These are phyloP conservation scores for Lavandula angustifolia DNA, from an alignment of 257 asterid genomes.

Conservation along the genomic window DNA sequence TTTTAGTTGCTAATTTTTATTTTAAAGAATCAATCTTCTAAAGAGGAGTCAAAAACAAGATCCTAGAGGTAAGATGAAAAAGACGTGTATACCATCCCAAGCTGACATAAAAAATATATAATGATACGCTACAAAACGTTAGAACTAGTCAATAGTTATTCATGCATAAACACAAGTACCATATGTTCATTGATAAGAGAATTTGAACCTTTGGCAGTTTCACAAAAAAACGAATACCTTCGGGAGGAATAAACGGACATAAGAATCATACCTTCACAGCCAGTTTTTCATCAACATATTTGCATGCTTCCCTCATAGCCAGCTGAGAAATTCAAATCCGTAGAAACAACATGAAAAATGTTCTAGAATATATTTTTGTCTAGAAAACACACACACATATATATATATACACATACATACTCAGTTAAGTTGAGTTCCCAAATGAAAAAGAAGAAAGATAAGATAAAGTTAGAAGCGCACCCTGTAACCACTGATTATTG, in stretches of 20 bases:
- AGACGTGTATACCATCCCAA: not conserved
- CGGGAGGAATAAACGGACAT: conserved; percentile 17
- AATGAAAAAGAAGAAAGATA: not conserved
- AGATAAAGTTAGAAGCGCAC: conserved; percentile 38
- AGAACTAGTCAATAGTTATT: not conserved
- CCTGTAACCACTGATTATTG: conserved; percentile 94
- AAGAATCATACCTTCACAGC: conserved; percentile 67
- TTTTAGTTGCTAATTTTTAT: not conserved
- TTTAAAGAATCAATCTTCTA: not conserved
- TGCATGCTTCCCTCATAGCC: conserved; percentile 99
- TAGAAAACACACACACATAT: too few species aligned
- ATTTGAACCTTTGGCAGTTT: not conserved
- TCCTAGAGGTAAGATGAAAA: not conserved
- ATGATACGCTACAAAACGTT: not conserved
- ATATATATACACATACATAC: too few species aligned
- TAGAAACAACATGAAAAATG: conserved; percentile 7
- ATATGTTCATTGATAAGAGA: not conserved
- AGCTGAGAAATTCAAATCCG: conserved; percentile 55
- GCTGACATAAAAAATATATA: not conserved
- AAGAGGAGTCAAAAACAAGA: not conserved
- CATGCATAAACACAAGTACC: not conserved
- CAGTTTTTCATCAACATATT: conserved; percentile 87
- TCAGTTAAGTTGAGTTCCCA: not conserved
- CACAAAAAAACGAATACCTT: not conserved
- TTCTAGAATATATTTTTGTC: not conserved